Evolutionary conservation across 257 asterid genomes (phyloP), one percentile per base, ranked within the genome.

Genomic region (Gynochthodes officinalis): DNA sequence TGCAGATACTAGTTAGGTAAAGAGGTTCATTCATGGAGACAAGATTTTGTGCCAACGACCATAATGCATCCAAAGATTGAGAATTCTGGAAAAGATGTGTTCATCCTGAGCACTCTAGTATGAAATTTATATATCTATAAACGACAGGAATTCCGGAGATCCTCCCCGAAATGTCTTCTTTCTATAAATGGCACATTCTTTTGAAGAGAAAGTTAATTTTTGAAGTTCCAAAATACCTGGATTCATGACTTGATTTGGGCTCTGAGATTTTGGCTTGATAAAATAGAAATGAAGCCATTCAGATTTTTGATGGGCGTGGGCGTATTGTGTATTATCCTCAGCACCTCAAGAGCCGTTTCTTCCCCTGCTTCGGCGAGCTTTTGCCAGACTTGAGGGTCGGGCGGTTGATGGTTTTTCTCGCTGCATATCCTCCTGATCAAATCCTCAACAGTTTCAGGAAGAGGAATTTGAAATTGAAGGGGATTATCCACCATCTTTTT

Each of bases 341-440:
- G 62, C 11, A 74, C 40, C 7, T n/a, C n/a, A 30, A 13, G 10
- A 13, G 78, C 78, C 25, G 27, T 68, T 21, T 9, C 42, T 68
- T 74, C 78, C 19, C 69, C 78, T 5, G 21, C 73, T 1, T 19
- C 69, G 1, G 78, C 68, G 2, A 74, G 78, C 73, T 7, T 43
- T 43, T 7, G 42, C 19, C 53, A 19, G 19, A 53, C 62, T 4
- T 1, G 10, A 4, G 28, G 11, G 1, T 18, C 18, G 8, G 78
- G 78, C 9, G 62, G 68, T 7, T 44, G 60, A 9, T 43, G 60
- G 11, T 33, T 8, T 43, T 18, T 65, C 27, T 35, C 37, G 1
- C 15, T 7, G 67, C 78, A 74, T 14, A 67, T 57, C 15, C 13
- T 53, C 1, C 1, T 44, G 25, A 74, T 67, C 19, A 67, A 1